These are phyloP conservation scores for Ceratocystiopsis brevicomis DNA, from an alignment of 2,329 filamentous ascomycete genomes.

Conservation along the genomic window DNA sequence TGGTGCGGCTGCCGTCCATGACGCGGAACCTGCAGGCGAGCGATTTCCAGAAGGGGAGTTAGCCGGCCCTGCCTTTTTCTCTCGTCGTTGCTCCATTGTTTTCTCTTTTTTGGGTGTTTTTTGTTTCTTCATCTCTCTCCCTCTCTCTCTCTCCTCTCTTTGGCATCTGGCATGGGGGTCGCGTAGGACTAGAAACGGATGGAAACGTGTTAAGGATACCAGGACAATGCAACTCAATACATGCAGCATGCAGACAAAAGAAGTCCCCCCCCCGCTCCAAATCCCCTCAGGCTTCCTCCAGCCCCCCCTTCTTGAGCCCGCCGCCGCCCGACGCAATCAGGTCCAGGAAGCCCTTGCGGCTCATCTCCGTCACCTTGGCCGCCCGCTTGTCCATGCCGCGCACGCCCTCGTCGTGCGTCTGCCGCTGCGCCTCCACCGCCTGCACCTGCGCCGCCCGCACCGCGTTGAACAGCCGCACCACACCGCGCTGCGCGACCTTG, in stretches of 20 bases:
- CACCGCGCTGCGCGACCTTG: slow-evolving; percentile 81
- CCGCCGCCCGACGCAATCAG: slow-evolving; percentile 54
- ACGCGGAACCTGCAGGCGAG: slow-evolving; percentile 90
- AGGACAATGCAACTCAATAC: neutral
- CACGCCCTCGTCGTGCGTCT: slow-evolving; percentile 50
- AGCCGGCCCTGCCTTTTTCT: too few relatives aligned
- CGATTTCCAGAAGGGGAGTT: slow-evolving; percentile 43
- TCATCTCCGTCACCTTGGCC: slow-evolving; percentile 88
- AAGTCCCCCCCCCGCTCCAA: too few relatives aligned
- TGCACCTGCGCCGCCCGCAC: slow-evolving; percentile 84
- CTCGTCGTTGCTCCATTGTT: too few relatives aligned
- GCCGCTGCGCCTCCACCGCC: slow-evolving; percentile 56
- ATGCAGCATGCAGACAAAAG: too few relatives aligned
- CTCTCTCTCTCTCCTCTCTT: too few relatives aligned
- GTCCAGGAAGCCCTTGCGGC: slow-evolving; percentile 88
- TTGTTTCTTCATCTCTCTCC: too few relatives aligned
- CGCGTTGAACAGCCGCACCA: slow-evolving; percentile 91
- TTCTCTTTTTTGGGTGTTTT: too few relatives aligned
- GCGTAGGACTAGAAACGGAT: neutral
- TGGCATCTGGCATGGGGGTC: too few relatives aligned
- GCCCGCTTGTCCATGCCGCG: slow-evolving; percentile 64
- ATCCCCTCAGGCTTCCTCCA: slow-evolving; percentile 32
- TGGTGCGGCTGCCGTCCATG: slow-evolving; percentile 76
- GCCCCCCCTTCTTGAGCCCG: slow-evolving; percentile 35
- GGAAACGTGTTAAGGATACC: neutral